Conservation (phyloP, 192 early-diverging fungal species). For the Haplosporangium gracile region DNA sequence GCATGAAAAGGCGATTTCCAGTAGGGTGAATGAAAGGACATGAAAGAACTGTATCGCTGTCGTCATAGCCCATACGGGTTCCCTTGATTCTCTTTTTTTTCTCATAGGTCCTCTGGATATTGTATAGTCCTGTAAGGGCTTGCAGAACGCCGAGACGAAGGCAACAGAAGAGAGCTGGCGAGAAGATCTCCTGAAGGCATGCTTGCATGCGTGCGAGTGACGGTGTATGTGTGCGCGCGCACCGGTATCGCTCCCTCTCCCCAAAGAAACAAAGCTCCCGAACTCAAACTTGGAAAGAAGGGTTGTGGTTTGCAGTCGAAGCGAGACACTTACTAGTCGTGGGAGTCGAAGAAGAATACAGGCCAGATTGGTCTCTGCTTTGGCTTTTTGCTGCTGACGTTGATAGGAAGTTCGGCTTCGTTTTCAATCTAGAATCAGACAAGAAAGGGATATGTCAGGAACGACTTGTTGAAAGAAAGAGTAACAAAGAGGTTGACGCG, state of each 20-base stretch:
- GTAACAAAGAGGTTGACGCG: not conserved
- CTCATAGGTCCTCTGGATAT: not conserved
- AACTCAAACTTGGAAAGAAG: not conserved
- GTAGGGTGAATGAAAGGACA: not conserved
- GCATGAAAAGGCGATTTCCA: not conserved
- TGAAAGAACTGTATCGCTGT: not conserved
- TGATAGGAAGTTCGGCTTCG: conserved; percentile 37
- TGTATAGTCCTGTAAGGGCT: not conserved
- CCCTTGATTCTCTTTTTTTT: not conserved
- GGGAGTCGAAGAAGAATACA: conserved; percentile 52
- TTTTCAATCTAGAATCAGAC: conserved; percentile 26
- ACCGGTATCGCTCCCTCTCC: not conserved
- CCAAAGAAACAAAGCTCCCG: not conserved
- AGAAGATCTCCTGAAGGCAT: not conserved
- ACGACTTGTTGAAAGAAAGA: not conserved
- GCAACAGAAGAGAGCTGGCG: not conserved
- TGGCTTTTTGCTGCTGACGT: conserved; percentile 51
- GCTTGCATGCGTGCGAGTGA: not conserved
- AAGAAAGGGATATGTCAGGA: not conserved
- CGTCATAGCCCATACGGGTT: not conserved
- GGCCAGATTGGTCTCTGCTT: conserved; percentile 56
- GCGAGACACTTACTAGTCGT: conserved; percentile 52
- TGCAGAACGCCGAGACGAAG: not conserved
- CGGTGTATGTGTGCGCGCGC: not conserved
- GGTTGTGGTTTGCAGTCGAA: not conserved